phyloP scores from a whole-genome alignment of 129 eudicot species.

The Tagetes erecta region DNA sequence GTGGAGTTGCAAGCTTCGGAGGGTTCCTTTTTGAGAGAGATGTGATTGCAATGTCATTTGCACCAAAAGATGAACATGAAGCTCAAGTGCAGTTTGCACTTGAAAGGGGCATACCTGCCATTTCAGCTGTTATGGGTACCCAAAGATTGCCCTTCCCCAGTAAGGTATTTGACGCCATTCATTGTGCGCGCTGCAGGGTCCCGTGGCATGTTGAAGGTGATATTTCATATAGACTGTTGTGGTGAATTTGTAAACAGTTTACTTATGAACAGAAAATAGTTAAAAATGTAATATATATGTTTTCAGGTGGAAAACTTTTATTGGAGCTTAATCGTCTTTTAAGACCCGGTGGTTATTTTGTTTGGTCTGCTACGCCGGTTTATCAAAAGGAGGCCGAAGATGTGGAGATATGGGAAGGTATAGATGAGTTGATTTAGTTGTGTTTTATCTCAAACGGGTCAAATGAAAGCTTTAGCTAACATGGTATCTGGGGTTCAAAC shows the following conservation, averaged over 20 bases:
- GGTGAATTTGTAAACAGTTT: background rate
- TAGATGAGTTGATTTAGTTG: background rate
- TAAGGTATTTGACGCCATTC: constrained; percentile 50
- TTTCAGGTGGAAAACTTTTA: constrained; percentile 61
- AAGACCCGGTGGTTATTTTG: constrained; percentile 63
- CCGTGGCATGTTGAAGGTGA: constrained; percentile 67
- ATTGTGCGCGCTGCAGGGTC: constrained; percentile 71
- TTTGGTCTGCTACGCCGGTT: constrained; percentile 73
- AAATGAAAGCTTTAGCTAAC: background rate
- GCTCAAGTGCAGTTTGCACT: constrained; percentile 67
- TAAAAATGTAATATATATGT: constrained; percentile 1
- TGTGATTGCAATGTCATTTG: constrained; percentile 55
- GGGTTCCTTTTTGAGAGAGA: constrained; percentile 56
- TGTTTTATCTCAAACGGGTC: background rate
- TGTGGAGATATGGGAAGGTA: constrained; percentile 58
- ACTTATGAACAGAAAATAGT: constrained; percentile 15
- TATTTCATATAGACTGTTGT: constrained; percentile 1
- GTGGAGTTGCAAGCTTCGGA: constrained; percentile 70
- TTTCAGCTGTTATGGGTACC: constrained; percentile 64
- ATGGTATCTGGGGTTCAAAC: background rate
- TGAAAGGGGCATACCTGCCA: constrained; percentile 66
- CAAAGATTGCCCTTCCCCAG: constrained; percentile 62
- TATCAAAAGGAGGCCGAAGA: constrained; percentile 46
- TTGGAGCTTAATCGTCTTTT: constrained; percentile 58
- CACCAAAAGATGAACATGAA: constrained; percentile 69